Percentiles rank a stretch among this genome's conserved stretches.
Evolutionary conservation across 1,284 basidiomycete genomes (phyloP).

Genomic region (Pascua guehoae): DNA sequence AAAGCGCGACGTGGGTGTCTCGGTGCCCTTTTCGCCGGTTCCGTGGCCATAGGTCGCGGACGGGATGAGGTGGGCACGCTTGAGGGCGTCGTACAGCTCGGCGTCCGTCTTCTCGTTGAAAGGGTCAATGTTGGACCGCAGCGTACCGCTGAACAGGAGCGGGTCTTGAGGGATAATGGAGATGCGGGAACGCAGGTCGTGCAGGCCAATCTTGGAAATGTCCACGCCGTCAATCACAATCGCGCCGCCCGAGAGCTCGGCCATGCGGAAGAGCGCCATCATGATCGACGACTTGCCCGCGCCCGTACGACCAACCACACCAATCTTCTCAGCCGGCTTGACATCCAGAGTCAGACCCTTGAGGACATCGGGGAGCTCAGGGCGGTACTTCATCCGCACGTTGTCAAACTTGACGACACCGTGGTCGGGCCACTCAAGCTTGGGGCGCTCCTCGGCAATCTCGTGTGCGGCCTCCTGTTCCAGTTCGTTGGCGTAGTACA

Average conservation of each 20-base stretch:
- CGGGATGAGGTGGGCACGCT: constrained; percentile 67
- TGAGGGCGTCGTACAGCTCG: constrained; percentile 75
- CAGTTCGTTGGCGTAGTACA: constrained; percentile 63
- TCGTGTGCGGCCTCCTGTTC: constrained; percentile 76
- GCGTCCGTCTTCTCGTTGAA: constrained; percentile 71
- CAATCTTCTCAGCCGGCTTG: constrained; percentile 54
- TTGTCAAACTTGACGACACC: constrained; percentile 49
- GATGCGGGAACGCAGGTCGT: constrained; percentile 52
- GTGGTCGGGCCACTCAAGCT: constrained; percentile 61
- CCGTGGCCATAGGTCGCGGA: constrained; percentile 16
- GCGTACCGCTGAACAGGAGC: constrained; percentile 57
- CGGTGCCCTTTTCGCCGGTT: constrained; percentile 11
- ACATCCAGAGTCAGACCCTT: constrained; percentile 59
- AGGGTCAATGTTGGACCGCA: constrained; percentile 65
- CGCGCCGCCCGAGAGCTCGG: constrained; percentile 49
- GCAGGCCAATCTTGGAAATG: constrained; percentile 53
- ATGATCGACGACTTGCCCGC: constrained; percentile 61
- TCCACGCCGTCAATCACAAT: constrained; percentile 52
- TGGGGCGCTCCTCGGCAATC: constrained; percentile 58
- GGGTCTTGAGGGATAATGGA: constrained; percentile 84
- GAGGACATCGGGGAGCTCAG: constrained; percentile 54
- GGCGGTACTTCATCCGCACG: constrained; percentile 53
- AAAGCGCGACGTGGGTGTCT: constrained; percentile 56
- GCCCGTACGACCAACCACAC: constrained; percentile 53
- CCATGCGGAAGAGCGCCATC: constrained; percentile 55